Base-by-base conservation (phyloP, 1,284 basidiomycete genomes). In the Singerocomus rubriflavus region DNA sequence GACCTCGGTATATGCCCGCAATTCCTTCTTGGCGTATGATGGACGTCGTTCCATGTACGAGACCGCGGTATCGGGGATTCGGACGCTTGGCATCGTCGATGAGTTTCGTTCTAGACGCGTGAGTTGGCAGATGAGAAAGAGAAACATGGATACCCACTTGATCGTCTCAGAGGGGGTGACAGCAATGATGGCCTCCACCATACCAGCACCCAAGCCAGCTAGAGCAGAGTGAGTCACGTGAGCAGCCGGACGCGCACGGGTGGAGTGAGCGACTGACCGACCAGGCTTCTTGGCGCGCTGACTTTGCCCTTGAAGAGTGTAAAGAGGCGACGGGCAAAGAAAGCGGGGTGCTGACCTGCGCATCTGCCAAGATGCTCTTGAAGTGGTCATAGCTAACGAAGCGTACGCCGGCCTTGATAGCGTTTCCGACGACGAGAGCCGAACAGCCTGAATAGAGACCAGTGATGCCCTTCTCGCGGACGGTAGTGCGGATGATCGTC, bases 151-250 rank as follows among this genome's bases (percentile, higher is more conserved):
- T 26, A 70, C 87, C 38, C 49, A 94, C 93, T 99, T 99, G 77
- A 99, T 98, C 0, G 96, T 98, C 71, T 99, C 96, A 8, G 91
- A 94, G 1, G 96, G 97, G 0, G 96, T 98, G 6, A 98, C 96
- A 1, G 95, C 96, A 52, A 98, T 84, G 26, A 98, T 69, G 1
- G 96, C 95, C 71, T 99, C 96, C 67, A 80, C 88, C 84, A 97
- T 86, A 10, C 97, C 96, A 2, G 97, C 97, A 38, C 93, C 94
- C 5, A 99, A 74, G 35, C 97, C 96, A 45, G 97, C 93, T 50
- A 30, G 31, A n/a, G 26, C 37, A 35, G 8, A 6, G 36, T 44
- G 32, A 40, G 51, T 39, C 46, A 50, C 25, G 11, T 37, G 16
- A 8, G 37, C 27, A 32, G 16, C 40, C 6, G 11, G 0, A 30